These are phyloP conservation scores for Podospora tetraspora DNA, from an alignment of 495 filamentous ascomycete species.

Conservation along the genomic window DNA sequence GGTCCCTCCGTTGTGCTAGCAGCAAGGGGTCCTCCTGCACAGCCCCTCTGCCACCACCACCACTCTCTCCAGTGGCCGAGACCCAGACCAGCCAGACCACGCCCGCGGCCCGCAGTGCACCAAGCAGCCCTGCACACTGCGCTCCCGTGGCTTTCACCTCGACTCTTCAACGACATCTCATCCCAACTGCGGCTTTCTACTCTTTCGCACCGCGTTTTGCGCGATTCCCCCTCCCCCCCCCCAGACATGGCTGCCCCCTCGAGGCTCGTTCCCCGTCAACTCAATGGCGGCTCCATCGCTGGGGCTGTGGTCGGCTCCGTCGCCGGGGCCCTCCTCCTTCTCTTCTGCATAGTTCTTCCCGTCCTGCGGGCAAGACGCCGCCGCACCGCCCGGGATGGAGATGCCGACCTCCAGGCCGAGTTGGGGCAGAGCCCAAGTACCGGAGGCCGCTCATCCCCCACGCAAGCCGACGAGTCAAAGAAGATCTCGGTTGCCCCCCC, in stretches of 20 bases:
- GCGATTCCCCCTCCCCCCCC: conserved; percentile 2
- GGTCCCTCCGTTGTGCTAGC: not conserved
- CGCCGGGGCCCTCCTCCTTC: conserved; percentile 28
- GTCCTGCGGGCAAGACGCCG: conserved; percentile 29
- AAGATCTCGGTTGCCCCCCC: conserved; percentile 20
- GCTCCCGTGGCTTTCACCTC: conserved; percentile 6
- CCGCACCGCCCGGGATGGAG: conserved; percentile 20
- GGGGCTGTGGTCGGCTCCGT: conserved; percentile 35
- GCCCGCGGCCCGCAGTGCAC: not conserved
- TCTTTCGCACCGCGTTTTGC: conserved; percentile 2
- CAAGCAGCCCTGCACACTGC: not conserved
- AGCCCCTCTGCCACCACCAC: conserved; percentile 6
- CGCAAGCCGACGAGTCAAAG: conserved; percentile 20
- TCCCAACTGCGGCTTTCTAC: conserved; percentile 7
- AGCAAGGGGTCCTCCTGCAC: conserved; percentile 3
- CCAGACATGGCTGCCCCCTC: conserved; percentile 17
- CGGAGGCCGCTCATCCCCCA: conserved; percentile 30
- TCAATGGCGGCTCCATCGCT: conserved; percentile 31
- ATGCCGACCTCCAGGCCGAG: conserved; percentile 26
- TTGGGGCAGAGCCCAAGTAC: conserved; percentile 30
- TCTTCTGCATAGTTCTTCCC: conserved; percentile 32
- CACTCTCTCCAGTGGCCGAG: not conserved
- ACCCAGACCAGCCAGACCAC: not conserved
- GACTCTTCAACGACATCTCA: conserved; percentile 7
- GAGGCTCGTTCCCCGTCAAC: conserved; percentile 27